Conservation (phyloP, 2,329 filamentous ascomycete species). For the Cercospora citrullina region DNA sequence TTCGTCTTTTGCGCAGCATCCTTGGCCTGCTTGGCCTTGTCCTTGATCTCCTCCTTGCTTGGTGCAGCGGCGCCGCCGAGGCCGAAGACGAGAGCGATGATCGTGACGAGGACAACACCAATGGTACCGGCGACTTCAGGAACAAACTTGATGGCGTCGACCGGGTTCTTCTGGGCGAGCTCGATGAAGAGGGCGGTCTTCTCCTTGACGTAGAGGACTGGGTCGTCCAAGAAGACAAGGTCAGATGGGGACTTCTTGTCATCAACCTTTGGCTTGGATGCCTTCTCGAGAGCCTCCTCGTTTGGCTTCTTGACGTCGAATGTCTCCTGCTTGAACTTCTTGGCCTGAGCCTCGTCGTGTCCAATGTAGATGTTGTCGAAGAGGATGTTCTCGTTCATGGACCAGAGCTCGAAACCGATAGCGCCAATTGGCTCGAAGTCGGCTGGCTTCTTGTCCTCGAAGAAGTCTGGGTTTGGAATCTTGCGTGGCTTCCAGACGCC, state of each 20-base stretch:
- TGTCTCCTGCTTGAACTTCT: conserved; percentile 83
- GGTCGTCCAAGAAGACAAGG: conserved; percentile 88
- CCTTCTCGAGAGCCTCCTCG: conserved; percentile 80
- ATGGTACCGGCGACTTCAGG: conserved; percentile 86
- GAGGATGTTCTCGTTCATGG: conserved; percentile 98
- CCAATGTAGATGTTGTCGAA: conserved; percentile 99
- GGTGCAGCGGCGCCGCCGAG: conserved; percentile 62
- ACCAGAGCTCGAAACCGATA: conserved; percentile 99
- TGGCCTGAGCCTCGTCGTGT: conserved; percentile 90
- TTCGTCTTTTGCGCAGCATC: conserved; percentile 64
- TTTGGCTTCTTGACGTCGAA: conserved; percentile 84
- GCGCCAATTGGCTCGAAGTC: conserved; percentile 98
- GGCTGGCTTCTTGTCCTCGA: conserved; percentile 92
- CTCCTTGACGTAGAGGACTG: conserved; percentile 82
- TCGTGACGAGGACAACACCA: conserved; percentile 66
- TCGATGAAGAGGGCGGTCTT: conserved; percentile 90
- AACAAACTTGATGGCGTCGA: conserved; percentile 83
- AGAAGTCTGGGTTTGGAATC: conserved; percentile 96
- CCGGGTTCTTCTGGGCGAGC: conserved; percentile 77
- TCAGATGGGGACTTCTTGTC: conserved; percentile 70
- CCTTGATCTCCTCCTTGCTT: conserved; percentile 67
- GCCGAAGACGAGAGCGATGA: conserved; percentile 69
- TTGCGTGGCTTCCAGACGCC: conserved; percentile 90
- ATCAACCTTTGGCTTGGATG: conserved; percentile 66
- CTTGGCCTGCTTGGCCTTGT: conserved; percentile 74